Evolutionary conservation across 2,329 filamentous ascomycete genomes (phyloP).

Genomic region (Fusarium abutilonis): DNA sequence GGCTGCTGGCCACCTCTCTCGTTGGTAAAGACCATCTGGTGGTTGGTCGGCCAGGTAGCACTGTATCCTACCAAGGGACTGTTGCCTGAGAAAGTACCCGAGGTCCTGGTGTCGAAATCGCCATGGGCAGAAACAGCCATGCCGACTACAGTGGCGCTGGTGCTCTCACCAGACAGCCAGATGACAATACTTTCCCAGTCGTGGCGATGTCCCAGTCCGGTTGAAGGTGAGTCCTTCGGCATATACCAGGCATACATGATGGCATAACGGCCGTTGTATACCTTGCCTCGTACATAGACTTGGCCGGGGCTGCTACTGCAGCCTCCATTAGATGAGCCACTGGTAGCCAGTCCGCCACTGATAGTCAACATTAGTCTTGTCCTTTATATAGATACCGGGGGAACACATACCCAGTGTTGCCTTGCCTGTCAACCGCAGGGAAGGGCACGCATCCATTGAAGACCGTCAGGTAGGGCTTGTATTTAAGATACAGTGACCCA

Average conservation of each 20-base stretch:
- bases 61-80: constrained; percentile 50
- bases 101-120: constrained; percentile 45
- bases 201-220: constrained; percentile 46
- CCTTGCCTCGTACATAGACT: constrained; percentile 51
- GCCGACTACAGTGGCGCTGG: constrained; percentile 45
- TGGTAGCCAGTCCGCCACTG: constrained; percentile 50
- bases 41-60: constrained; percentile 48
- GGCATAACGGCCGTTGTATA: constrained; percentile 48
- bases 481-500: constrained; percentile 48
- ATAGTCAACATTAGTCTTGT: constrained; percentile 1
- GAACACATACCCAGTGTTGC: constrained; percentile 57
- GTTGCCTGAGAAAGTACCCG: constrained; percentile 42
- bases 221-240: constrained; percentile 54
- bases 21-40: constrained; percentile 51
- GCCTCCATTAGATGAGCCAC: constrained; percentile 45
- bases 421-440: constrained; percentile 66
- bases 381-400: neutral
- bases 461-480: constrained; percentile 54
- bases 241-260: constrained; percentile 60
- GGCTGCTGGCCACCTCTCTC: constrained; percentile 54
- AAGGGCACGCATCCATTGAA: constrained; percentile 71
- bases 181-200: constrained; percentile 45
- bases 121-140: constrained; percentile 53
- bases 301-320: constrained; percentile 52
- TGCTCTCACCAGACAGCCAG: constrained; percentile 43